A percentile compares a stretch with the other conserved stretches of the same genome.
phyloP scores from a whole-genome alignment of 2,329 filamentous ascomycete species.

The Colletotrichum lentis region DNA sequence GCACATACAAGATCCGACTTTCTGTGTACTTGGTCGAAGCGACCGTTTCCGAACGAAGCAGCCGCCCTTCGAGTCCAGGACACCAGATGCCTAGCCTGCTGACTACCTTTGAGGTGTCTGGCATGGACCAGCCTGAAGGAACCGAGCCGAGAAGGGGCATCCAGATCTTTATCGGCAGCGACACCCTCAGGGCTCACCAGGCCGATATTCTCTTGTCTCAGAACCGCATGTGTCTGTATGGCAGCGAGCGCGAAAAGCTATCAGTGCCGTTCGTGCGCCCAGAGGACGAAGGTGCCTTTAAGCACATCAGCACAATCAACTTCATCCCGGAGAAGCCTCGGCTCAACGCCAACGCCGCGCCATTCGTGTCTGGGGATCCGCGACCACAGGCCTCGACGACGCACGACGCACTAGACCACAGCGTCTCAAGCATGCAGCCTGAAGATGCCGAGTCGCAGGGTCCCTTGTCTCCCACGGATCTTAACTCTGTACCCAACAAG shows the following conservation, averaged over 20 bases:
- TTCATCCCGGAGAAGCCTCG: conserved; percentile 64
- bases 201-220: conserved; percentile 93
- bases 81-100: conserved; percentile 84
- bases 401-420: conserved; percentile 37
- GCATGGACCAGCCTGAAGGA: conserved; percentile 61
- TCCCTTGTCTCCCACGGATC: conserved; percentile 49
- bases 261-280: conserved; percentile 92
- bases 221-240: conserved; percentile 86
- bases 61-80: conserved; percentile 74
- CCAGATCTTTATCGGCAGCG: conserved; percentile 89
- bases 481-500: conserved; percentile 48
- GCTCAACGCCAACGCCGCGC: conserved; percentile 62
- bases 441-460: conserved; percentile 43
- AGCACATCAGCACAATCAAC: conserved; percentile 73
- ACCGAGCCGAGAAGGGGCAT: conserved; percentile 68
- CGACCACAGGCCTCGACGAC: conserved; percentile 41
- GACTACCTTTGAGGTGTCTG: conserved; percentile 78
- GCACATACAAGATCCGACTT: conserved; percentile 74
- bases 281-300: conserved; percentile 84
- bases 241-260: conserved; percentile 85
- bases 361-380: conserved; percentile 52
- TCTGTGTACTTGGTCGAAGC: conserved; percentile 92
- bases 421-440: conserved; percentile 42
- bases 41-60: conserved; percentile 78
- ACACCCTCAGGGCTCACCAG: conserved; percentile 83